Evolutionary conservation across 306 rosid species (phyloP).

Genomic region (Trifolium repens): DNA sequence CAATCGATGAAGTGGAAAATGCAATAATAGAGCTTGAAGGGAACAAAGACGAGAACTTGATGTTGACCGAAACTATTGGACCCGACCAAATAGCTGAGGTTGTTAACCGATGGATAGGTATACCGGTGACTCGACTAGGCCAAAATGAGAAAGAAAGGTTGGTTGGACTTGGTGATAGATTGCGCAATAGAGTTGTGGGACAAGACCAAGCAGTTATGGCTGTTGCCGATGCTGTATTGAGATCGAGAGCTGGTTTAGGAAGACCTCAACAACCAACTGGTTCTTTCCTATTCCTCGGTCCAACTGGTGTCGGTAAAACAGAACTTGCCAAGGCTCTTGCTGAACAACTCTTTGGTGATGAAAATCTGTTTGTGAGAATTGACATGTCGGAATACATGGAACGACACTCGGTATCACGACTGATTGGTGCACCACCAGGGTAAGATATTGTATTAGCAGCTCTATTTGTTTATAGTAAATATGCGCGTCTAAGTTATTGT

Average conservation of each 20-base stretch:
- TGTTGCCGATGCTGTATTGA: slow-evolving; percentile 79
- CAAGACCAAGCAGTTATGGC: slow-evolving; percentile 86
- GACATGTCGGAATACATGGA: slow-evolving; percentile 98
- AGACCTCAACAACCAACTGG: slow-evolving; percentile 90
- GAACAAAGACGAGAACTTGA: slow-evolving; percentile 52
- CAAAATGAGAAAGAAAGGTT: slow-evolving; percentile 78
- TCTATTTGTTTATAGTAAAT: too few species aligned
- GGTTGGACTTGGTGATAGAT: slow-evolving; percentile 77
- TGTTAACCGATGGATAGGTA: slow-evolving; percentile 95
- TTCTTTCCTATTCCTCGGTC: slow-evolving; percentile 84
- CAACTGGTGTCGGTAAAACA: slow-evolving; percentile 94
- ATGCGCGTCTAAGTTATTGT: too few species aligned
- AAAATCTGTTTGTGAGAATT: slow-evolving; percentile 72
- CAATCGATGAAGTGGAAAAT: slow-evolving; percentile 80
- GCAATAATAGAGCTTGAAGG: slow-evolving; percentile 73
- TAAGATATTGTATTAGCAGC: slow-evolving; percentile 20
- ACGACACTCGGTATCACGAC: slow-evolving; percentile 78
- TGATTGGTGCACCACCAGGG: slow-evolving; percentile 98
- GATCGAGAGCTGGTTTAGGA: slow-evolving; percentile 89
- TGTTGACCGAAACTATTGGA: slow-evolving; percentile 86
- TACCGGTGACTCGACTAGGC: slow-evolving; percentile 91
- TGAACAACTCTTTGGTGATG: slow-evolving; percentile 84
- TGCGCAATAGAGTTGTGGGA: slow-evolving; percentile 88
- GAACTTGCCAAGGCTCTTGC: slow-evolving; percentile 98
- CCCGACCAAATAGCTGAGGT: slow-evolving; percentile 93